A percentile compares a stretch with the other conserved stretches of the same genome.
These are phyloP conservation scores for Phytophthora agathidicida DNA, from an alignment of 352 stramenopile species.

Conservation along the genomic window DNA sequence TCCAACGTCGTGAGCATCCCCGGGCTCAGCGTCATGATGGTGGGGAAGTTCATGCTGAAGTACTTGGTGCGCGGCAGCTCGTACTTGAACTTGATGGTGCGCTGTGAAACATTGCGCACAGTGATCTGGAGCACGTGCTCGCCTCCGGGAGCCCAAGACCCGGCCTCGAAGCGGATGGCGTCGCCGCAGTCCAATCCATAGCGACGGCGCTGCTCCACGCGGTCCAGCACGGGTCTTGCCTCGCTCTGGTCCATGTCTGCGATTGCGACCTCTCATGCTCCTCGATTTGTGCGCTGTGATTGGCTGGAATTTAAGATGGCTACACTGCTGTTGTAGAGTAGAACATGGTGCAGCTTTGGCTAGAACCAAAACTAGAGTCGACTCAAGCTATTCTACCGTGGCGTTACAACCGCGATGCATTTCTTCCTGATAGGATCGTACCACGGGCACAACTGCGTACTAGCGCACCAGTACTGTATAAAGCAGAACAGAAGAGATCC, in stretches of 20 bases:
- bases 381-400: no score
- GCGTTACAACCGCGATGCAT: no score
- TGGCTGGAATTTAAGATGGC: conserved; percentile 3
- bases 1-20: conserved; percentile 88
- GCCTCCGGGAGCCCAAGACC: conserved; percentile 89
- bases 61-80: conserved; percentile 92
- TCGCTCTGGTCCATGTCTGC: conserved; percentile 10
- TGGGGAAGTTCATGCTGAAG: conserved; percentile 95
- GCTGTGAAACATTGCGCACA: conserved; percentile 91
- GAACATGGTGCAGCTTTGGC: no score
- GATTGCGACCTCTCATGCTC: conserved; percentile 30
- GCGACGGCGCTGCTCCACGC: conserved; percentile 72
- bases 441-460: no score
- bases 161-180: conserved; percentile 86
- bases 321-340: no score
- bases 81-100: conserved; percentile 93
- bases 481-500: no score
- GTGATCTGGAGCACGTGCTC: conserved; percentile 91
- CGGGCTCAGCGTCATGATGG: conserved; percentile 86
- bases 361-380: no score
- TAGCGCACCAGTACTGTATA: no score
- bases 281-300: neutral
- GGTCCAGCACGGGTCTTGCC: conserved; percentile 57
- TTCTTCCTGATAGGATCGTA: no score
- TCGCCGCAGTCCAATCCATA: conserved; percentile 88